Evolutionary conservation across 371 early-diverging fungal genomes (phyloP).

Genomic region (Lichtheimia ramosa): DNA sequence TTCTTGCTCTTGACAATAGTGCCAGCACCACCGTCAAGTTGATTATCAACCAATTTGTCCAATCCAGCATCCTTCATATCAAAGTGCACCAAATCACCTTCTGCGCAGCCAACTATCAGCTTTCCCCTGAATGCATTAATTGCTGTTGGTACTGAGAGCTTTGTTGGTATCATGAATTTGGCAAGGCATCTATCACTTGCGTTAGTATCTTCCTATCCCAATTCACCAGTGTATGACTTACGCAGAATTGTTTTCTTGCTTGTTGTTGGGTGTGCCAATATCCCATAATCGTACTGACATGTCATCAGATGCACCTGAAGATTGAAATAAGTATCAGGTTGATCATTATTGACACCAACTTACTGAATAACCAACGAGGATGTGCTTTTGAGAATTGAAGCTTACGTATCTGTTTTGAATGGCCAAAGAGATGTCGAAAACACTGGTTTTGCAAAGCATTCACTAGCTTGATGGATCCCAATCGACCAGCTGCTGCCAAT

Average conservation of each 20-base stretch:
- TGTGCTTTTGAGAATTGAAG: slow-evolving; percentile 48
- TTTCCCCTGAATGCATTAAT: slow-evolving; percentile 15
- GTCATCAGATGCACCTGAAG: slow-evolving; percentile 55
- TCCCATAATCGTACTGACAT: slow-evolving; percentile 61
- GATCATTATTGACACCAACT: slow-evolving; percentile 6
- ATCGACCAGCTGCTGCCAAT: slow-evolving; percentile 42
- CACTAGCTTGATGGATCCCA: slow-evolving; percentile 60
- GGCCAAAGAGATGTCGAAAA: slow-evolving; percentile 58
- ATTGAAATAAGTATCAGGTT: no score
- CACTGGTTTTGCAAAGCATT: slow-evolving; percentile 55
- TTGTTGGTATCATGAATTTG: slow-evolving; percentile 27
- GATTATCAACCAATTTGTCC: neutral
- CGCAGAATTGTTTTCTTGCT: slow-evolving; percentile 23
- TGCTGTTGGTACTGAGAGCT: slow-evolving; percentile 24
- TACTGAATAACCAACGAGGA: slow-evolving; percentile 59
- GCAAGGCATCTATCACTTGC: slow-evolving; percentile 31
- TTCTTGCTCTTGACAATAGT: slow-evolving; percentile 14
- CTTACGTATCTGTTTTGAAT: slow-evolving; percentile 38
- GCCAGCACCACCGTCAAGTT: neutral
- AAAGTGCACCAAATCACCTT: slow-evolving; percentile 32
- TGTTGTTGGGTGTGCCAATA: slow-evolving; percentile 45
- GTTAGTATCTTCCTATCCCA: neutral
- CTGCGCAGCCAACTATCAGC: slow-evolving; percentile 32
- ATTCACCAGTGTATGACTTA: slow-evolving; percentile 15
- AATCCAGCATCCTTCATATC: slow-evolving; percentile 4